Evolutionary conservation across 2,329 filamentous ascomycete species (phyloP).

Genomic region (Fusarium circinatum): DNA sequence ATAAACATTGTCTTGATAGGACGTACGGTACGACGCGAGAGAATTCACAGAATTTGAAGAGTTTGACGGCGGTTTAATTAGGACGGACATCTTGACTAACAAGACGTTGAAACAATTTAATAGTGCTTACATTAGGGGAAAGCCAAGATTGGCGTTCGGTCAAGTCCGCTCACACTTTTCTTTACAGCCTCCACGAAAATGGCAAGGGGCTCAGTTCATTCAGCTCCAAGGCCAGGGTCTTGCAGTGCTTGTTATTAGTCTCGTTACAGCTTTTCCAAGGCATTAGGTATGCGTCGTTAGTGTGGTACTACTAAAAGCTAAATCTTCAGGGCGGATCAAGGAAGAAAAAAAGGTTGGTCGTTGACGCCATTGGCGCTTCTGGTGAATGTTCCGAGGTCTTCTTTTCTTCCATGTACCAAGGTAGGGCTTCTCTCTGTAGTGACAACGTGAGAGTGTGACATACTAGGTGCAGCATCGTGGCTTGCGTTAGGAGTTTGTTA

Average conservation of each 20-base stretch:
- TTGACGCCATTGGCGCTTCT: constrained; percentile 34
- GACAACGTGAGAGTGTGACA: constrained; percentile 17
- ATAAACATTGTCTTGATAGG: neutral
- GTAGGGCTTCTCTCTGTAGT: neutral
- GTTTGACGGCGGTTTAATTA: neutral
- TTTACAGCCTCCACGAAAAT: constrained; percentile 3
- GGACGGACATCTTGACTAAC: neutral
- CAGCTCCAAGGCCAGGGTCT: neutral
- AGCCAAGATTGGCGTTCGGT: constrained; percentile 26
- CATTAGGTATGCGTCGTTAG: constrained; percentile 15
- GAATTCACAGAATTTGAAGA: neutral
- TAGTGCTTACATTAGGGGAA: neutral
- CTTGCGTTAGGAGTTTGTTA: constrained; percentile 8
- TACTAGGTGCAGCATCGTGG: constrained; percentile 4
- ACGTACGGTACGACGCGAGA: neutral
- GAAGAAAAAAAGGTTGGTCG: neutral
- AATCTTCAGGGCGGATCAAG: neutral
- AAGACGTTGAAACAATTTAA: neutral
- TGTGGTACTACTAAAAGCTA: constrained; percentile 11
- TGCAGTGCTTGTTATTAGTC: neutral
- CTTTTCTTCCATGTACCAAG: constrained; percentile 3
- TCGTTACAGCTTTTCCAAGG: constrained; percentile 25
- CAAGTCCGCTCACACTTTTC: constrained; percentile 23
- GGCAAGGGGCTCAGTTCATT: constrained; percentile 14
- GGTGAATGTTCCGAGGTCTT: constrained; percentile 17